These are phyloP conservation scores for Apiotrichum porosum DNA, from an alignment of 1,284 basidiomycete genomes.

Conservation along the genomic window DNA sequence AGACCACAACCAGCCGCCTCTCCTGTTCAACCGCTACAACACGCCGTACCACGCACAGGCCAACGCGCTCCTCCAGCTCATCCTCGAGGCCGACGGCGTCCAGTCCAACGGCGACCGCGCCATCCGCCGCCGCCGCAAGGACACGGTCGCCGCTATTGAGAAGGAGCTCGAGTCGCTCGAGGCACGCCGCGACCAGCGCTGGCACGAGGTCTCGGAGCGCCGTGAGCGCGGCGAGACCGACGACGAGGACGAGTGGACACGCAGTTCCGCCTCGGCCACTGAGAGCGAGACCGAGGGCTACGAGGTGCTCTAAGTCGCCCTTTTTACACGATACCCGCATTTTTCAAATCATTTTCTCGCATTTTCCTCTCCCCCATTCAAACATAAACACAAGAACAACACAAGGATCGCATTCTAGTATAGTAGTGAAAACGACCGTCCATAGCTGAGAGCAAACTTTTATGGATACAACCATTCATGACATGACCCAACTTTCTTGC, in stretches of 20 bases:
- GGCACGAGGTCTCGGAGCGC: conserved; percentile 34
- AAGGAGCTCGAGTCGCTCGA: conserved; percentile 57
- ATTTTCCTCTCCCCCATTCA: too few species aligned
- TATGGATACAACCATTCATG: too few species aligned
- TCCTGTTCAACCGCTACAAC: conserved; percentile 55
- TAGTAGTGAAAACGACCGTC: too few species aligned
- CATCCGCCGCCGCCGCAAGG: conserved; percentile 58
- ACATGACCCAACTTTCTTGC: too few species aligned
- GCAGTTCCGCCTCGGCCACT: not conserved
- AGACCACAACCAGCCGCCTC: conserved; percentile 29
- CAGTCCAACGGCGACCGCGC: conserved; percentile 59
- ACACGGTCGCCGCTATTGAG: conserved; percentile 61
- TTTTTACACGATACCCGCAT: too few species aligned
- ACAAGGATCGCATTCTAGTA: too few species aligned
- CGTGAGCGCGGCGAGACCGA: conserved; percentile 35
- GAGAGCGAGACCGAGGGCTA: conserved; percentile 7
- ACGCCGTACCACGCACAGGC: conserved; percentile 59
- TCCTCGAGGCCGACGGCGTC: conserved; percentile 62
- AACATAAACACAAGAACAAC: too few species aligned
- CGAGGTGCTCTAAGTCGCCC: conserved; percentile 3
- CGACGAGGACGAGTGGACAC: conserved; percentile 21
- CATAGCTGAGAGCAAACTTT: too few species aligned
- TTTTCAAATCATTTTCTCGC: too few species aligned
- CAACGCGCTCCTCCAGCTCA: conserved; percentile 58
- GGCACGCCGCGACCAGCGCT: conserved; percentile 44